Evolutionary conservation across 2,329 filamentous ascomycete species (phyloP), one percentile per base, ranked within the genome.

Genomic region (Chaetomium globosum): DNA sequence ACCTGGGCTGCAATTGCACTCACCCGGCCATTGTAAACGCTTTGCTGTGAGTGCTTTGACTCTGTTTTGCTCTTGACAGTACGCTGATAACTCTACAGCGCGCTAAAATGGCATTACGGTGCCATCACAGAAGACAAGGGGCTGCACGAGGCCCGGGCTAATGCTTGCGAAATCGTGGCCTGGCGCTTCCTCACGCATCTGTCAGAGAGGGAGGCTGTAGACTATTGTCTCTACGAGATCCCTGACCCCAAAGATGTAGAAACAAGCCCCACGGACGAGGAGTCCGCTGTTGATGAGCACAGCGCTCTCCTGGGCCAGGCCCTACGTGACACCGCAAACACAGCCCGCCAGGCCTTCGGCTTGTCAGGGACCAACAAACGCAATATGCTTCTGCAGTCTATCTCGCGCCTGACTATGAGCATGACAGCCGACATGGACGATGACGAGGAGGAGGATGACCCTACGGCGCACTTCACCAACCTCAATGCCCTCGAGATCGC

Each of bases 401-500:
- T 88, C 49, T 85, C 85, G 2, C 80, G 81, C 43, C 78, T 88
- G 60, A 86, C 83, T 31, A 80, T 80, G 76, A 81, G 77, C 73
- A 78, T 79, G 70, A 75, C 79, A 12, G 75, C 76, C 51, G 78
- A 79, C 56, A 76, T 78, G 23, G 68, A 75, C 6, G 73, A 76
- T 0, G 80, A 81, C 3, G 81, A 84, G 4, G 78, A 80, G 5
- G 81, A 84, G 12, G 82, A 85, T 8, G 85, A 90, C 58, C 86
- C 90, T 31, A 90, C 89, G 0, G 83, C 86, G 0, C 85, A 88
- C 0, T 96, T 96, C 74, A 87, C 87, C 43, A 88, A 89, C 21
- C 82, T 97, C 56, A 97, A 95, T 75, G 92, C 92, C 1, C 82
- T 98, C 19, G 92, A 96, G 74, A 93, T 96, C 72, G 92, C 92